phyloP scores from a whole-genome alignment of 805 yeast species.

The Teunomyces gatunensis region DNA sequence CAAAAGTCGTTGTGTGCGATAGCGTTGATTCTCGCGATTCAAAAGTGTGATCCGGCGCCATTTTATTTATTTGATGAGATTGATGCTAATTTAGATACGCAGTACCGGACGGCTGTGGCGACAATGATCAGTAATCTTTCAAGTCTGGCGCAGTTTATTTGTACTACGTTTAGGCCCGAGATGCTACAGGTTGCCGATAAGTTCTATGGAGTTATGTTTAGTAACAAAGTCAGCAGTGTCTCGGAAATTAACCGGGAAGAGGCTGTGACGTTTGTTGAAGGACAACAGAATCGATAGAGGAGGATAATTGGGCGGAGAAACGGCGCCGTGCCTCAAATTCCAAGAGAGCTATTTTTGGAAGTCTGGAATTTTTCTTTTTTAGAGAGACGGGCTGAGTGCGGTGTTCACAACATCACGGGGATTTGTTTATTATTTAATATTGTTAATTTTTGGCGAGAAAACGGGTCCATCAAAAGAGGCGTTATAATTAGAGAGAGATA shows the following conservation, averaged over 20 bases:
- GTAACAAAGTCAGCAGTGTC: conserved; percentile 76
- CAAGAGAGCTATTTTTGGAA: background rate
- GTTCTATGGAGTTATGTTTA: conserved; percentile 83
- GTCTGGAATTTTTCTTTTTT: background rate
- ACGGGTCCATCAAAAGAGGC: too few relatives aligned
- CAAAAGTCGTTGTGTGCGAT: conserved; percentile 97
- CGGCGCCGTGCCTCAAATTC: background rate
- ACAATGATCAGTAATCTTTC: conserved; percentile 65
- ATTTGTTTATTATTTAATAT: background rate
- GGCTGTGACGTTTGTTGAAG: conserved; percentile 83
- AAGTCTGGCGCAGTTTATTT: conserved; percentile 77
- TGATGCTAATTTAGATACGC: conserved; percentile 93
- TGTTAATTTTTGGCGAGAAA: too few relatives aligned
- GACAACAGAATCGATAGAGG: conserved; percentile 39
- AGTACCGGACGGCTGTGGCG: conserved; percentile 87
- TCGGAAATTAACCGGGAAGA: conserved; percentile 65
- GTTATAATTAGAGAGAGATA: too few relatives aligned
- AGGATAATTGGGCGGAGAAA: background rate
- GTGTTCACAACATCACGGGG: background rate
- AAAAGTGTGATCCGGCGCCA: conserved; percentile 95
- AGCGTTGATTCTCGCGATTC: conserved; percentile 89
- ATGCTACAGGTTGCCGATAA: conserved; percentile 83
- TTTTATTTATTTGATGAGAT: conserved; percentile 95
- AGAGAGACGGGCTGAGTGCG: background rate
- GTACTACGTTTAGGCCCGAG: conserved; percentile 95